Percentiles rank a stretch among this genome's conserved stretches.
Evolutionary conservation across 2,329 filamentous ascomycete genomes (phyloP).

Genomic region (Orbilia blumenaviensis): DNA sequence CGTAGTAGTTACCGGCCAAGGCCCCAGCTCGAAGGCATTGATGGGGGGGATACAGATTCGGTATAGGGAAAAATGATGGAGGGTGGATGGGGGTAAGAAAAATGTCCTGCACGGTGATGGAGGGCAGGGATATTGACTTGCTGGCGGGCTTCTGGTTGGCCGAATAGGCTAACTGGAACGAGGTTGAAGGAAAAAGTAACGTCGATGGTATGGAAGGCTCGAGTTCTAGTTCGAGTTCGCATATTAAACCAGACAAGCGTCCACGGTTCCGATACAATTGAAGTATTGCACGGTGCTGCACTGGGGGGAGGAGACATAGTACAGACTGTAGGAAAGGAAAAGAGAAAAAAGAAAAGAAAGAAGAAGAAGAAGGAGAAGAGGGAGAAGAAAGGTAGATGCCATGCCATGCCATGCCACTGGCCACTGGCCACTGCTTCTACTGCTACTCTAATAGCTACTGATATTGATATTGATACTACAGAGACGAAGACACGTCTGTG

Average conservation of each 20-base stretch:
- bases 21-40: slow-evolving; percentile 38
- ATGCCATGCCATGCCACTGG: neutral
- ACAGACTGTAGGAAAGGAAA: slow-evolving; percentile 9
- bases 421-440: neutral
- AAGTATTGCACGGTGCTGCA: neutral
- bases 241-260: slow-evolving; percentile 51
- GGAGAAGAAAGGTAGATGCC: slow-evolving; percentile 28
- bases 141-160: slow-evolving; percentile 48
- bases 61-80: slow-evolving; percentile 49
- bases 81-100: slow-evolving; percentile 51
- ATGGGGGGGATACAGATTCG: slow-evolving; percentile 53
- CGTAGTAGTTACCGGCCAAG: slow-evolving; percentile 24
- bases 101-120: slow-evolving; percentile 52
- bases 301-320: too few relatives aligned
- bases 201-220: slow-evolving; percentile 45
- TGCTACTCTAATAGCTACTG: too few relatives aligned
- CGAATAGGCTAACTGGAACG: slow-evolving; percentile 53
- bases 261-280: slow-evolving; percentile 53
- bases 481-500: slow-evolving; percentile 19
- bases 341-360: slow-evolving; percentile 40
- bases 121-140: slow-evolving; percentile 40
- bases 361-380: slow-evolving; percentile 37
- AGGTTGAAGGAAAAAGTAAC: slow-evolving; percentile 47
- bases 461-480: slow-evolving; percentile 2
- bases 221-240: slow-evolving; percentile 21